Evolutionary conservation across 495 filamentous ascomycete genomes (phyloP).

Genomic region (Wilcoxina mikolae): DNA sequence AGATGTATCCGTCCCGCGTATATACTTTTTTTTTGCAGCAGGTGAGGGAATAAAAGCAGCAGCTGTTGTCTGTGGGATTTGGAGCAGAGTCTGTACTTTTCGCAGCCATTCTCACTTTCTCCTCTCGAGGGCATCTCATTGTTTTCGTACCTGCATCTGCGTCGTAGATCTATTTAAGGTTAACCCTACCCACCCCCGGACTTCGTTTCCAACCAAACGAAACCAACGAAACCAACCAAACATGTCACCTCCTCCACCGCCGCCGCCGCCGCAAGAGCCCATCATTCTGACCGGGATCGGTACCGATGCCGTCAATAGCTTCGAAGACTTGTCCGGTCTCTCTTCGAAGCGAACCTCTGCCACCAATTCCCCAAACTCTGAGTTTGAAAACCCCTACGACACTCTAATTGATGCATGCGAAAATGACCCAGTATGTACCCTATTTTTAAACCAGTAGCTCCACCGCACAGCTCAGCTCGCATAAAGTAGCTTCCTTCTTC

Average conservation of each 20-base stretch:
- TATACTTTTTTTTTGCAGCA: too few species aligned
- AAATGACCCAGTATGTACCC: conserved; percentile 42
- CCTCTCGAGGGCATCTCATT: too few species aligned
- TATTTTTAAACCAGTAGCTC: neutral
- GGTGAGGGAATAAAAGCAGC: too few species aligned
- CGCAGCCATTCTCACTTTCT: too few species aligned
- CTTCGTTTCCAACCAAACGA: neutral
- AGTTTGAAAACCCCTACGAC: conserved; percentile 58
- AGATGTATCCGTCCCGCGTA: too few species aligned
- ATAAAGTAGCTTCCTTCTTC: neutral
- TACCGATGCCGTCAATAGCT: conserved; percentile 38
- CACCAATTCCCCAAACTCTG: conserved; percentile 24
- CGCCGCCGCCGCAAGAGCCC: neutral
- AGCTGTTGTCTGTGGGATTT: too few species aligned
- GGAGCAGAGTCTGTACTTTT: too few species aligned
- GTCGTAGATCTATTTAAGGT: neutral
- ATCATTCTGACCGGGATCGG: conserved; percentile 10
- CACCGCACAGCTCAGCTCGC: neutral
- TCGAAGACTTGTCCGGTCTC: conserved; percentile 44
- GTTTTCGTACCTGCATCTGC: too few species aligned
- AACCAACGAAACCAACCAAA: neutral
- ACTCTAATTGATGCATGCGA: conserved; percentile 49
- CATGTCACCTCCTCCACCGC: conserved; percentile 5
- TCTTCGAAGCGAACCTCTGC: conserved; percentile 3
- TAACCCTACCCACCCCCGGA: neutral